These are phyloP conservation scores for Trichosporon inkin DNA, from an alignment of 1,284 basidiomycete species.

Conservation along the genomic window DNA sequence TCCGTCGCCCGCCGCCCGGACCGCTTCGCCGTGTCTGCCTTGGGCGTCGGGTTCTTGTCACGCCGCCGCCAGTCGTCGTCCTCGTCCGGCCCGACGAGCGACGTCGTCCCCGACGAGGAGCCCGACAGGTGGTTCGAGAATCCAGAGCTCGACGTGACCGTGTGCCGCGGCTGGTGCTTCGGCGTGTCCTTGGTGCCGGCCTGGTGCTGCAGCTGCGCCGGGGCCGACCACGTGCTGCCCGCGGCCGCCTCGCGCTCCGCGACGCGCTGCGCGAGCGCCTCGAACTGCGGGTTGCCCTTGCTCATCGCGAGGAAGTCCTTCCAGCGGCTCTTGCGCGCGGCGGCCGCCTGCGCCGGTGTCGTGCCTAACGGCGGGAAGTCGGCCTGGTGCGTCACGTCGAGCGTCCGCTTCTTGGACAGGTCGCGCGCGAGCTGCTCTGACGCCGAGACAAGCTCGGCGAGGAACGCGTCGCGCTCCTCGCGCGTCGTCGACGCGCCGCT, in stretches of 20 bases:
- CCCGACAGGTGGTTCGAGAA: conserved; percentile 30
- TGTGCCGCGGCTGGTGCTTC: conserved; percentile 10
- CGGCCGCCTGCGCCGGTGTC: conserved; percentile 37
- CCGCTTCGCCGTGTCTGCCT: neutral
- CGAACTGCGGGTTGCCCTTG: conserved; percentile 46
- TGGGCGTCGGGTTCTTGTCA: conserved; percentile 4
- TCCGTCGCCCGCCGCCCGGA: conserved; percentile 15
- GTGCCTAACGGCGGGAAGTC: conserved; percentile 49
- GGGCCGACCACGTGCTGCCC: conserved; percentile 44
- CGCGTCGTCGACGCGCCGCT: conserved; percentile 27
- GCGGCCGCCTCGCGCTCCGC: conserved; percentile 39
- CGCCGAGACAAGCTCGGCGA: conserved; percentile 69
- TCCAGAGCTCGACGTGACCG: conserved; percentile 24
- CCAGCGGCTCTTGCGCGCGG: conserved; percentile 47
- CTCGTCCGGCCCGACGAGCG: conserved; percentile 25
- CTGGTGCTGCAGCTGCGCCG: conserved; percentile 43
- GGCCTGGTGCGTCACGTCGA: conserved; percentile 32
- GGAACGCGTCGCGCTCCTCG: conserved; percentile 45
- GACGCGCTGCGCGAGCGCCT: conserved; percentile 43
- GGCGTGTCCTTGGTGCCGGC: neutral
- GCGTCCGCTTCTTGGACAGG: conserved; percentile 52
- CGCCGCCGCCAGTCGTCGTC: conserved; percentile 34
- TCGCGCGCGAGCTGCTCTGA: conserved; percentile 78
- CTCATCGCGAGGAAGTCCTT: conserved; percentile 46
- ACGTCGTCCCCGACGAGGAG: conserved; percentile 30